Percentiles rank a stretch among this genome's conserved stretches.
Conservation (phyloP, 225 moss, liverwort and hornwort species). For the Straminergon stramineum region DNA sequence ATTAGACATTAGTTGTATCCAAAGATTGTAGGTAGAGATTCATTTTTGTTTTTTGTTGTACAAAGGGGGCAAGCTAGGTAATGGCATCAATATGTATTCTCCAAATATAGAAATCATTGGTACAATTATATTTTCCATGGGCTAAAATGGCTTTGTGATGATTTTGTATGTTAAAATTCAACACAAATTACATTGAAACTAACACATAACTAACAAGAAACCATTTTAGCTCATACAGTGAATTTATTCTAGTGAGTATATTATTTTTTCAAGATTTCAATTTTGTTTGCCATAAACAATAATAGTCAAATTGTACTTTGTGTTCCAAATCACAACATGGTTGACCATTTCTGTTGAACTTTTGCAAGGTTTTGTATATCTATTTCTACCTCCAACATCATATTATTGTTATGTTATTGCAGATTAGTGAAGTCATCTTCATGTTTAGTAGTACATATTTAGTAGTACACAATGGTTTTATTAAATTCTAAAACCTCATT, state of each 20-base stretch:
- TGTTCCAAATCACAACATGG: background rate
- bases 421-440: background rate
- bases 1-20: rapidly evolving
- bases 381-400: too few relatives aligned
- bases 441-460: background rate
- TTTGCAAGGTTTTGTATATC: background rate
- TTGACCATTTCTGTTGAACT: background rate
- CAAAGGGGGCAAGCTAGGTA: background rate
- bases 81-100: background rate
- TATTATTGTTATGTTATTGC: background rate
- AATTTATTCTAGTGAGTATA: too few relatives aligned
- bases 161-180: background rate
- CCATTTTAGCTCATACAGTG: background rate
- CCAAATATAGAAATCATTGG: background rate
- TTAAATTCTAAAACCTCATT: background rate
- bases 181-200: background rate
- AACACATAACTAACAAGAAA: background rate
- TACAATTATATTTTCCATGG: background rate
- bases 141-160: background rate
- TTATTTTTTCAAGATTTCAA: background rate
- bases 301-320: background rate
- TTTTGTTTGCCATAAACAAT: rapidly evolving
- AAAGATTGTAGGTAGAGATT: background rate
- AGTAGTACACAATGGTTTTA: background rate
- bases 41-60: background rate